These are phyloP conservation scores for Amanita pseudoporphyria DNA, from an alignment of 768 basidiomycete genomes.

Conservation along the genomic window DNA sequence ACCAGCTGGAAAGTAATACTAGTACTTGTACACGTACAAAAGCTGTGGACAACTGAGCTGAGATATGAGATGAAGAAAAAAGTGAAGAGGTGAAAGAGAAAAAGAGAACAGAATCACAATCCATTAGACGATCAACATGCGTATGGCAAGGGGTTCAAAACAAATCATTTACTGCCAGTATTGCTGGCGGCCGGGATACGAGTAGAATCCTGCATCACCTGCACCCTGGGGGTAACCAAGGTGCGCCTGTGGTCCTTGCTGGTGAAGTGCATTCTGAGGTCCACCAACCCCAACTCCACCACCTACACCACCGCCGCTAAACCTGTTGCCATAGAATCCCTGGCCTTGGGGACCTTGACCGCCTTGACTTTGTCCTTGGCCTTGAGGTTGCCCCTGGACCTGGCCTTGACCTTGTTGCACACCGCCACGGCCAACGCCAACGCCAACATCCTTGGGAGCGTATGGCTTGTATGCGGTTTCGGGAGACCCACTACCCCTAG, in stretches of 20 bases:
- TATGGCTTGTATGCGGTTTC: constrained; percentile 74
- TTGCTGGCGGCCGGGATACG: constrained; percentile 58
- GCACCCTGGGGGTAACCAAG: constrained; percentile 56
- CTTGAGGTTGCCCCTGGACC: constrained; percentile 45
- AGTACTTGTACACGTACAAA: constrained; percentile 6
- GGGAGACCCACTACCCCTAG: constrained; percentile 49
- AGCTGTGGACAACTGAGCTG: constrained; percentile 7
- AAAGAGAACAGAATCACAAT: background rate
- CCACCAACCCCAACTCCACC: constrained; percentile 28
- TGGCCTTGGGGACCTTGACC: constrained; percentile 44
- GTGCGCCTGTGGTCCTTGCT: constrained; percentile 44
- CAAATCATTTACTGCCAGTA: constrained; percentile 44
- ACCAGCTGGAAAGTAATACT: background rate
- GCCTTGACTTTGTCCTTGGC: constrained; percentile 35
- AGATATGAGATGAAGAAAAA: constrained; percentile 9
- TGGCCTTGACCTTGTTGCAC: constrained; percentile 36
- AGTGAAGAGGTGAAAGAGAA: constrained; percentile 6
- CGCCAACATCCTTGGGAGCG: constrained; percentile 52
- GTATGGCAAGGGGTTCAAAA: too few relatives aligned
- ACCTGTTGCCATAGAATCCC: constrained; percentile 40
- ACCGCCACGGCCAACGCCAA: constrained; percentile 33
- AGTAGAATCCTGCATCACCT: constrained; percentile 61
- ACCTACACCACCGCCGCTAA: constrained; percentile 27
- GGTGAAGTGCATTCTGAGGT: constrained; percentile 32
- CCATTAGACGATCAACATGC: background rate